phyloP scores from a whole-genome alignment of 371 early-diverging fungal genomes.

The Apophysomyces ossiformis region DNA sequence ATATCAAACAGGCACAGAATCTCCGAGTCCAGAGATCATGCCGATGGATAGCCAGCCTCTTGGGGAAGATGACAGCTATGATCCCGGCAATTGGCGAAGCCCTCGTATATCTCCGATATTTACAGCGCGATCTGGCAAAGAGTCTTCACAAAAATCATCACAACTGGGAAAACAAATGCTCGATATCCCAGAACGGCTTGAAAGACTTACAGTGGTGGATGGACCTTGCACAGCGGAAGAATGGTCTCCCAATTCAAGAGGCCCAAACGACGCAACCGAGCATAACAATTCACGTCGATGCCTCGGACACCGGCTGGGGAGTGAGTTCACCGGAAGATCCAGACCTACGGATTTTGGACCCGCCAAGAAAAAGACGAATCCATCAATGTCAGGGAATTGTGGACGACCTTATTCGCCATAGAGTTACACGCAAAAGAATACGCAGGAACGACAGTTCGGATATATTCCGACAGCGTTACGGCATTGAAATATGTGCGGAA shows the following conservation, averaged over 20 bases:
- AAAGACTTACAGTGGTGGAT: slow-evolving; percentile 17
- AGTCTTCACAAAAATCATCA: neutral
- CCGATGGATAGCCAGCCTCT: slow-evolving; percentile 17
- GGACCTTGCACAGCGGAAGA: neutral
- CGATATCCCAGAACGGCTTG: neutral
- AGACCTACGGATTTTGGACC: slow-evolving; percentile 26
- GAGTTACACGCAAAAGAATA: slow-evolving; percentile 18
- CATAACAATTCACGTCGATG: slow-evolving; percentile 10
- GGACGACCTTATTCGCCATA: slow-evolving; percentile 22
- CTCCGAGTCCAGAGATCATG: neutral
- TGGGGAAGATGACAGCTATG: slow-evolving; percentile 23
- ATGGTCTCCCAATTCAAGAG: slow-evolving; percentile 14
- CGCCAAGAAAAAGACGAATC: slow-evolving; percentile 14
- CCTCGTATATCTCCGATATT: slow-evolving; percentile 19
- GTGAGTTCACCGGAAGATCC: neutral
- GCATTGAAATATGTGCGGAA: slow-evolving; percentile 28
- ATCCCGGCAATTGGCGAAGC: slow-evolving; percentile 23
- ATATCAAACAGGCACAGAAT: neutral
- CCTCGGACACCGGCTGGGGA: slow-evolving; percentile 24
- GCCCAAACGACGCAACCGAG: neutral
- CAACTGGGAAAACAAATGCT: slow-evolving; percentile 12
- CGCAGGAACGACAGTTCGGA: slow-evolving; percentile 13
- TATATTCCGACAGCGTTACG: slow-evolving; percentile 28
- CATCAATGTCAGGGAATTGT: slow-evolving; percentile 31
- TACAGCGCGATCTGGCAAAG: slow-evolving; percentile 22